These are phyloP conservation scores for Arabis alpina DNA, from an alignment of 345 rosid species.

Conservation along the genomic window DNA sequence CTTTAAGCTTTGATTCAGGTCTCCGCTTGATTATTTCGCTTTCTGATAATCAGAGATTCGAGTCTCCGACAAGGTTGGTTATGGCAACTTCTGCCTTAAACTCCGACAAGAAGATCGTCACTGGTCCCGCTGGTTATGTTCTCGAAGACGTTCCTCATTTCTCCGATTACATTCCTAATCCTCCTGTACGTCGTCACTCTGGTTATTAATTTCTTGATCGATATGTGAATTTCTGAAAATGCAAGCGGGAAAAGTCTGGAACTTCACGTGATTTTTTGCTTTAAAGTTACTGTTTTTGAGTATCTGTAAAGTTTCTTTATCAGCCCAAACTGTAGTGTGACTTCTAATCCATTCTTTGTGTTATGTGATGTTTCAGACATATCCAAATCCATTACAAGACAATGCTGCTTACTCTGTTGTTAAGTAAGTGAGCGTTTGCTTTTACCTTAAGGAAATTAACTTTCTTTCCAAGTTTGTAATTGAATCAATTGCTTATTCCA, in stretches of 20 bases:
- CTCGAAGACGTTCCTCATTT: slow-evolving; percentile 97
- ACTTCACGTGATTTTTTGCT: slow-evolving; percentile 5
- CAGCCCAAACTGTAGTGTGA: not conserved
- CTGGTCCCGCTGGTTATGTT: slow-evolving; percentile 76
- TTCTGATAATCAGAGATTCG: slow-evolving; percentile 33
- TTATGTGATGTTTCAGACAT: slow-evolving; percentile 54
- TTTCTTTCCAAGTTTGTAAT: slow-evolving; percentile 10
- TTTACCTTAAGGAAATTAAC: not conserved
- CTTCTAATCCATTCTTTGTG: not conserved
- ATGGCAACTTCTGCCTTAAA: slow-evolving; percentile 36
- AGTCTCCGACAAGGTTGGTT: slow-evolving; percentile 36
- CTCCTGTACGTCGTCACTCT: slow-evolving; percentile 54
- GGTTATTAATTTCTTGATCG: not conserved
- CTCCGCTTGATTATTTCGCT: slow-evolving; percentile 39
- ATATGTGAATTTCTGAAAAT: slow-evolving; percentile 12
- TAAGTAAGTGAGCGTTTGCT: slow-evolving; percentile 59
- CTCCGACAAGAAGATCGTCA: slow-evolving; percentile 52
- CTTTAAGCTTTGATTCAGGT: slow-evolving; percentile 47
- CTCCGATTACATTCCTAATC: slow-evolving; percentile 69
- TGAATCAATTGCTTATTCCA: slow-evolving; percentile 8
- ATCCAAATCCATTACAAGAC: slow-evolving; percentile 84
- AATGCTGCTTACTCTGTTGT: slow-evolving; percentile 90
- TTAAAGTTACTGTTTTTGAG: slow-evolving; percentile 6
- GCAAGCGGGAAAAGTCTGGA: slow-evolving; percentile 38
- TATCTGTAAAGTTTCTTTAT: slow-evolving; percentile 1